These are phyloP conservation scores for Tricholoma bakamatsutake DNA, from an alignment of 768 basidiomycete genomes.

Conservation along the genomic window DNA sequence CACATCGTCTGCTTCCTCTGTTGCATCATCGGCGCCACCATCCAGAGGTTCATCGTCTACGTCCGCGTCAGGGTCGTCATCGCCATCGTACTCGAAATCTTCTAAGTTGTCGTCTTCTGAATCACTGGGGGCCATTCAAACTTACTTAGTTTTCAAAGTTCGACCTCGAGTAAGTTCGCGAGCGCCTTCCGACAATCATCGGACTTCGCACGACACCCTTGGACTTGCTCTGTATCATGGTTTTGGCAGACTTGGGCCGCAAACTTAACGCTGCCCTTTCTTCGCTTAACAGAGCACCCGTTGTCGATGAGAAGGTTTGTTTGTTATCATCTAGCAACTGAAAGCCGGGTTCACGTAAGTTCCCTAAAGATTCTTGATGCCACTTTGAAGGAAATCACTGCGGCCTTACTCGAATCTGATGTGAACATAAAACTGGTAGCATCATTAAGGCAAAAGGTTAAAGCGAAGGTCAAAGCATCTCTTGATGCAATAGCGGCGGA, in stretches of 20 bases:
- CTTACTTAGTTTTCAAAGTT: background rate
- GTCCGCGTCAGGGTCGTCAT: conserved; percentile 41
- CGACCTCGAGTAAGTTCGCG: background rate
- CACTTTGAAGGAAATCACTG: conserved; percentile 90
- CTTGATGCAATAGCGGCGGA: conserved; percentile 60
- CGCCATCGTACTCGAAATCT: conserved; percentile 52
- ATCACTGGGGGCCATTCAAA: conserved; percentile 47
- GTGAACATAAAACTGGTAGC: conserved; percentile 97
- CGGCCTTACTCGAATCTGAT: conserved; percentile 92
- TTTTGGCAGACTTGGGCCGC: conserved; percentile 91
- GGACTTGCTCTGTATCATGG: conserved; percentile 52
- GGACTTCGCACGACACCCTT: conserved; percentile 16
- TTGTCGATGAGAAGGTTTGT: conserved; percentile 87
- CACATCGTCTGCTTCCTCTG: conserved; percentile 68
- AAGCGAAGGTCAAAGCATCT: conserved; percentile 80
- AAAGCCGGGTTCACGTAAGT: conserved; percentile 3
- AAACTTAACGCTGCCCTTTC: conserved; percentile 92
- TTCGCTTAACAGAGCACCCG: conserved; percentile 77
- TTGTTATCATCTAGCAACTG: background rate
- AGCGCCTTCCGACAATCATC: background rate
- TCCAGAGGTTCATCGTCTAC: conserved; percentile 45
- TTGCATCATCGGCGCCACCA: conserved; percentile 48
- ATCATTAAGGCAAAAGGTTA: conserved; percentile 81
- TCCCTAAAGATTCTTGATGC: conserved; percentile 78
- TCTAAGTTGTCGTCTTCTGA: conserved; percentile 62